Percentiles rank a stretch among this genome's conserved stretches.
Conservation (phyloP, 75 land plant species). For the Sequoia sempervirens region DNA sequence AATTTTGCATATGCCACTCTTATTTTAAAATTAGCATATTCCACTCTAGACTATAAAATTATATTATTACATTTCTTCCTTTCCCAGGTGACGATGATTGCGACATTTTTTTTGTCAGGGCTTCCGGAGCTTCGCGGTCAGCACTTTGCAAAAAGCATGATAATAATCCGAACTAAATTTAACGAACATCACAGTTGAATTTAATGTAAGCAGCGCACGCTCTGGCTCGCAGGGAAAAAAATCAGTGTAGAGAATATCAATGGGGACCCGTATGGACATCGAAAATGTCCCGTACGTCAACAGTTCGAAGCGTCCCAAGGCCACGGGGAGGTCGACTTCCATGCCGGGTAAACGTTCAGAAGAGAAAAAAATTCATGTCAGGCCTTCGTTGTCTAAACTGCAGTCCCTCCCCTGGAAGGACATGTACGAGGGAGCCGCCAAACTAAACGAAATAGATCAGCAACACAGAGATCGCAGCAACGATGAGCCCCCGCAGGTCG, state of each 20-base stretch:
- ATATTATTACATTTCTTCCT: too few relatives aligned
- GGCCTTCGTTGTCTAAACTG: not conserved
- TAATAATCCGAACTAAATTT: too few relatives aligned
- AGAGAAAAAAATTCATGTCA: not conserved
- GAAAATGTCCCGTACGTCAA: not conserved
- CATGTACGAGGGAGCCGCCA: not conserved
- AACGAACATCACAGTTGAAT: too few relatives aligned
- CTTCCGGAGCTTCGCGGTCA: too few relatives aligned
- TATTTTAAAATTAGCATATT: too few relatives aligned
- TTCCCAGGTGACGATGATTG: too few relatives aligned
- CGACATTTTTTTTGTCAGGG: slow-evolving; percentile 10
- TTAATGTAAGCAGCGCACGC: too few relatives aligned
- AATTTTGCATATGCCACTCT: too few relatives aligned
- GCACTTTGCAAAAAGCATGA: too few relatives aligned
- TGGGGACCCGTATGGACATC: not conserved
- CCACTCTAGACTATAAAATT: too few relatives aligned
- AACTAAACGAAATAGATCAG: not conserved
- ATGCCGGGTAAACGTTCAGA: not conserved
- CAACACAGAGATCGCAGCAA: not conserved
- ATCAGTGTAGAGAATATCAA: too few relatives aligned
- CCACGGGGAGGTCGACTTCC: not conserved
- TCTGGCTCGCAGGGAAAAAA: too few relatives aligned
- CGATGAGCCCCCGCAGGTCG: not conserved
- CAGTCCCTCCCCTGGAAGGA: not conserved
- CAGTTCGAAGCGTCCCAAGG: not conserved